These are phyloP conservation scores for Pleurotus djamor DNA, from an alignment of 768 basidiomycete genomes.

Conservation along the genomic window DNA sequence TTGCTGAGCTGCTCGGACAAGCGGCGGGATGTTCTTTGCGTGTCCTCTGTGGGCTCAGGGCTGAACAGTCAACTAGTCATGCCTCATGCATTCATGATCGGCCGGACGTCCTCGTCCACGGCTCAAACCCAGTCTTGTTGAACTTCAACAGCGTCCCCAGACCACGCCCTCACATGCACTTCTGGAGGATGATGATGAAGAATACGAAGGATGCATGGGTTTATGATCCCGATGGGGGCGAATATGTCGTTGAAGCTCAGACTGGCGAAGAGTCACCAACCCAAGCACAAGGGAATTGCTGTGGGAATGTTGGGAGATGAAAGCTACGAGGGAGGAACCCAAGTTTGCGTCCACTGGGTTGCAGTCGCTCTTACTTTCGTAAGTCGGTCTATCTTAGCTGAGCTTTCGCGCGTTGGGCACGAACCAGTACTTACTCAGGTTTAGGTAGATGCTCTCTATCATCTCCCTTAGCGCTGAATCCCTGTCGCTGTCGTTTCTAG, in stretches of 20 bases:
- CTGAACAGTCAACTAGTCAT: conserved; percentile 26
- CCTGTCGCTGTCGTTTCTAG: too few relatives aligned
- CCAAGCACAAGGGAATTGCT: conserved; percentile 52
- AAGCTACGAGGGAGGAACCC: conserved; percentile 36
- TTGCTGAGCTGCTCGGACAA: conserved; percentile 68
- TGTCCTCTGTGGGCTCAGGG: conserved; percentile 53
- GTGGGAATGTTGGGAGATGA: conserved; percentile 56
- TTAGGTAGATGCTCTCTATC: too few relatives aligned
- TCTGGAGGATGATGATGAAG: conserved; percentile 23
- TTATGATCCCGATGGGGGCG: conserved; percentile 25
- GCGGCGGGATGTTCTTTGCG: conserved; percentile 63
- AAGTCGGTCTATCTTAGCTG: too few relatives aligned
- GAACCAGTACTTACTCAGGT: too few relatives aligned
- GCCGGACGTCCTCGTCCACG: conserved; percentile 60
- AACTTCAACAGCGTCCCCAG: conserved; percentile 57
- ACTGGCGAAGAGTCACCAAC: conserved; percentile 23
- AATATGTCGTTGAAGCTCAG: conserved; percentile 14
- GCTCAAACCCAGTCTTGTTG: conserved; percentile 56
- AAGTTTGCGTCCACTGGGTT: conserved; percentile 16
- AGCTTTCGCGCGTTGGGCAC: too few relatives aligned
- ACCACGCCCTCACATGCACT: conserved; percentile 8
- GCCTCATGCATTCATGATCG: conserved; percentile 26
- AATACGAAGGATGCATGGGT: conserved; percentile 18
- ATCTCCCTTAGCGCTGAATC: too few relatives aligned
- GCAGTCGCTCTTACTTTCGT: too few relatives aligned